Percentiles rank a stretch among this genome's conserved stretches.
Evolutionary conservation across 805 yeast genomes (phyloP).

Genomic region (Wickerhamiella kurtzmanii): DNA sequence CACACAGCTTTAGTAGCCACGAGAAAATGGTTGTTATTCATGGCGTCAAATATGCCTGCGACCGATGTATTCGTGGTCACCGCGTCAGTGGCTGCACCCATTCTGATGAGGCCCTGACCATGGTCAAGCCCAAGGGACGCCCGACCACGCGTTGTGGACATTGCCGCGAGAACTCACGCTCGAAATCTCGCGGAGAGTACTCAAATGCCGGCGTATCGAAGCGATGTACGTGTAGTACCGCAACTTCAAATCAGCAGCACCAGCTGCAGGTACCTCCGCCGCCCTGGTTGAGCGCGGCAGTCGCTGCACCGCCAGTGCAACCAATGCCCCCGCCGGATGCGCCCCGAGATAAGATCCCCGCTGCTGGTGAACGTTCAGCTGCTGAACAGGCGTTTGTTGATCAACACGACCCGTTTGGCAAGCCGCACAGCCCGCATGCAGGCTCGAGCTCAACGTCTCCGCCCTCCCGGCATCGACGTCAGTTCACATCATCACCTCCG

Average conservation of each 20-base stretch:
- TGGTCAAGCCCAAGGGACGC: constrained; percentile 93
- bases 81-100: constrained; percentile 90
- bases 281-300: neutral
- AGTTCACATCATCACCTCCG: neutral
- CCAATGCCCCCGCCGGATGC: neutral
- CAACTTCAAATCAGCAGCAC: no score
- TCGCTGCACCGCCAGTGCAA: neutral
- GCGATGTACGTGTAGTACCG: neutral
- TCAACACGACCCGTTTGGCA: neutral
- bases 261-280: neutral
- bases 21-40: constrained; percentile 67
- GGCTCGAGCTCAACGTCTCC: neutral
- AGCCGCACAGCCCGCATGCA: neutral
- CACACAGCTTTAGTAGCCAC: no score
- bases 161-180: constrained; percentile 30
- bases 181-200: neutral
- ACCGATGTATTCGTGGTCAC: constrained; percentile 91
- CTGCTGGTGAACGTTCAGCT: neutral
- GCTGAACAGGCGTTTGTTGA: neutral
- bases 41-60: constrained; percentile 93
- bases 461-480: neutral
- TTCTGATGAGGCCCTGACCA: constrained; percentile 75
- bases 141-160: constrained; percentile 87
- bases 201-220: neutral
- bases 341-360: neutral